Evolutionary conservation across 805 yeast species (phyloP), one percentile per base, ranked within the genome.

Genomic region (Priceomyces castillae): DNA sequence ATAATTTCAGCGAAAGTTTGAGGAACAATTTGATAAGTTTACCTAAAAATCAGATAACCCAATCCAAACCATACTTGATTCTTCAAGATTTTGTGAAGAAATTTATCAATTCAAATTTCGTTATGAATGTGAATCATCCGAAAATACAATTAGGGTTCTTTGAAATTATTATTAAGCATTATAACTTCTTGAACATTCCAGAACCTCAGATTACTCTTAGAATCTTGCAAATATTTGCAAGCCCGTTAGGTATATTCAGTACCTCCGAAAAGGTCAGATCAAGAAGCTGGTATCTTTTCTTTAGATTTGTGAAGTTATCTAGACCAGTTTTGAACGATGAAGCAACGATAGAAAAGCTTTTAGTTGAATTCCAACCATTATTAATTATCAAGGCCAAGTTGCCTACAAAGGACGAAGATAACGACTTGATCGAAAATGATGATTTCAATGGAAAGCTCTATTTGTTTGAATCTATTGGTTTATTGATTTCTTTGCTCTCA

Each of bases 241-340:
- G 94, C 14, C 82, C 81, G 28, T 76, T 83, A 52, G 98, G 97
- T 12, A 77, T 92, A 48, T 90, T 88, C 62, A 88, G 84, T 64
- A 71, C 74, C 4, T 73, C 77, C 51, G 84, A 77, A 45, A 84
- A 81, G 48, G 97, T 90, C 3, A 81, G 90, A 54, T 73, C 80
- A 43, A 81, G 97, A 61, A 77, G 95, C 34, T 94, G 98, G 97
- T 92, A 88, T 61, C 70, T 90, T 49, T 88, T 92, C 54, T 83
- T 83, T 56, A 78, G 95, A 60, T 86, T 90, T 56, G 75, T 90
- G 47, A 88, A 85, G 58, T 69, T 84, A 37, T 83, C 92, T 1
- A 84, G 82, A 57, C 89, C 90, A 30, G 47, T 51, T 6, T 67
- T 77, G 39, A 65, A 82, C 33, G 76, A 82, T 23, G 58, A 50